phyloP scores from a whole-genome alignment of 2,329 filamentous ascomycete species.

The Trichoderma citrinoviride region DNA sequence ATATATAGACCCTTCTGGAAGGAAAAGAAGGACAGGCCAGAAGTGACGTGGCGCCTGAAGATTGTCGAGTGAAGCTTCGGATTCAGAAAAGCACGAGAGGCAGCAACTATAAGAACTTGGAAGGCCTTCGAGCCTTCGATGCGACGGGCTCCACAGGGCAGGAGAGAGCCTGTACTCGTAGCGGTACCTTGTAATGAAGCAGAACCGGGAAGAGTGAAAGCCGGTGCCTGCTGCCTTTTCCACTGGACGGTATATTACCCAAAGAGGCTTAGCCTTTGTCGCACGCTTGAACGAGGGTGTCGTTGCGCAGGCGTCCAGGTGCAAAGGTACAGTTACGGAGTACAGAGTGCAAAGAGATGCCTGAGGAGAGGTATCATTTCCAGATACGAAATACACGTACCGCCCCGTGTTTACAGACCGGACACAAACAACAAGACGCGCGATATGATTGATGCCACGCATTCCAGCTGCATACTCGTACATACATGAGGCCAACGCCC shows the following conservation, averaged over 20 bases:
- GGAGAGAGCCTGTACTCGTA: not conserved
- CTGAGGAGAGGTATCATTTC: not conserved
- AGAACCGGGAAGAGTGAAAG: constrained; percentile 12
- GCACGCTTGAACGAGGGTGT: not conserved
- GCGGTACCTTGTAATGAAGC: not conserved
- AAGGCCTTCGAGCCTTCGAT: not conserved
- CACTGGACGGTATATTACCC: not conserved
- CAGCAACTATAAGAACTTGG: constrained; percentile 10
- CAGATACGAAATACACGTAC: not conserved
- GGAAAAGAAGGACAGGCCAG: not conserved
- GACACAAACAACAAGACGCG: not conserved
- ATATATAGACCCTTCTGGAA: not conserved
- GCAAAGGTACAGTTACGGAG: not conserved
- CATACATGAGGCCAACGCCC: too few relatives aligned
- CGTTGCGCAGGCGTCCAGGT: not conserved
- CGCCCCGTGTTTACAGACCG: not conserved
- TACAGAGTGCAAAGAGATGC: too few relatives aligned
- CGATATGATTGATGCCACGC: not conserved
- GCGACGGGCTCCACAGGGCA: constrained; percentile 9
- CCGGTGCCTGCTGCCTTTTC: constrained; percentile 15
- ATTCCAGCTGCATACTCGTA: not conserved
- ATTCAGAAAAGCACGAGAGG: constrained; percentile 1
- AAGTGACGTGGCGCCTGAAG: constrained; percentile 9
- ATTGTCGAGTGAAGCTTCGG: not conserved
- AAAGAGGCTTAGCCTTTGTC: not conserved